Evolutionary conservation across 495 filamentous ascomycete genomes (phyloP).

Genomic region (Mycothermus thermophilus): DNA sequence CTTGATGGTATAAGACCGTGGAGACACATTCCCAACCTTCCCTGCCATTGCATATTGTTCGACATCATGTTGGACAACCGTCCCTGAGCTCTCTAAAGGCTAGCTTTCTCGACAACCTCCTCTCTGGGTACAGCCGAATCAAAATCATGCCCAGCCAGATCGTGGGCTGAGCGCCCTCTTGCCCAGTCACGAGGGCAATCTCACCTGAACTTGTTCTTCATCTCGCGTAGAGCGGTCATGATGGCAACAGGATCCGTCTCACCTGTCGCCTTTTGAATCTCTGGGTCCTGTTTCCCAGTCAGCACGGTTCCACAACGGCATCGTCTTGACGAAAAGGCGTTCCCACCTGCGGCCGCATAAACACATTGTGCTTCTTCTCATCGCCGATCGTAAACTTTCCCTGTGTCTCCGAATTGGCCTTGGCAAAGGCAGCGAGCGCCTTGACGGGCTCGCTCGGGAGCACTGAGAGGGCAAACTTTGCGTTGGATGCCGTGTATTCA

Average conservation of each 20-base stretch:
- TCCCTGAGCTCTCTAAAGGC: neutral
- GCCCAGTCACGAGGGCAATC: constrained; percentile 5
- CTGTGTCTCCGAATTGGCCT: constrained; percentile 73
- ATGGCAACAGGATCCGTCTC: constrained; percentile 73
- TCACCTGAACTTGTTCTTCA: constrained; percentile 83
- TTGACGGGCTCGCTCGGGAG: constrained; percentile 59
- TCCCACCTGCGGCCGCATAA: constrained; percentile 77
- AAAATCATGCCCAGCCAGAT: neutral
- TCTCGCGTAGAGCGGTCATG: constrained; percentile 72
- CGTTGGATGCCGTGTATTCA: constrained; percentile 91
- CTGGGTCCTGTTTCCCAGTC: constrained; percentile 48
- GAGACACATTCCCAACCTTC: constrained; percentile 10
- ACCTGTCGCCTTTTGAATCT: constrained; percentile 71
- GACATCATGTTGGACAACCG: neutral
- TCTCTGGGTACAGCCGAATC: constrained; percentile 2
- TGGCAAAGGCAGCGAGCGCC: constrained; percentile 62
- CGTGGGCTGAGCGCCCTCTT: neutral
- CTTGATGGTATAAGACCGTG: constrained; percentile 11
- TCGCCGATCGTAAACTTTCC: constrained; percentile 95
- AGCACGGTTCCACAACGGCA: constrained; percentile 8
- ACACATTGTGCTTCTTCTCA: constrained; percentile 97
- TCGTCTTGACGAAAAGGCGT: neutral
- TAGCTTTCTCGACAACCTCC: constrained; percentile 1
- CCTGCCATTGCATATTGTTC: neutral
- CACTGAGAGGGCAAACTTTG: constrained; percentile 69